Conservation (phyloP, 306 rosid genomes). For the Medicago lupulina region DNA sequence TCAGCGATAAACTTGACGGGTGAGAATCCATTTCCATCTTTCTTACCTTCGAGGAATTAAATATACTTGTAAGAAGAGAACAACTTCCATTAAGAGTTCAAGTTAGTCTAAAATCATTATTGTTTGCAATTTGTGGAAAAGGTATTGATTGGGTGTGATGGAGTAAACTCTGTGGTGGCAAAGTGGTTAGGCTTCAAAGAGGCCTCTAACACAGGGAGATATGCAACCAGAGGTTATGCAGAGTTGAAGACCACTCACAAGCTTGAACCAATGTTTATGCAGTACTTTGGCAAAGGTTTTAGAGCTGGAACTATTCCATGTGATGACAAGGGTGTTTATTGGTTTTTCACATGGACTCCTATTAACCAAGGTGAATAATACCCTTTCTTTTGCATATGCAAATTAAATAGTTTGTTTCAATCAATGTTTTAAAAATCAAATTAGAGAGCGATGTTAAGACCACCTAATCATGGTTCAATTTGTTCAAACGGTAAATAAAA, state of each 20-base stretch:
- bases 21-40: too few relatives aligned
- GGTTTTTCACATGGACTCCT: slow-evolving; percentile 71
- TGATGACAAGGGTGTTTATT: slow-evolving; percentile 52
- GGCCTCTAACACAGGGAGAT: slow-evolving; percentile 54
- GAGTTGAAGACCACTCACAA: slow-evolving; percentile 41
- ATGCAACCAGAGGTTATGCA: slow-evolving; percentile 61
- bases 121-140: slow-evolving; percentile 34
- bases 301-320: slow-evolving; percentile 62
- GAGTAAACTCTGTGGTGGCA: slow-evolving; percentile 80
- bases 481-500: neutral
- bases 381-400: neutral
- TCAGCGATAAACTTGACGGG: too few relatives aligned
- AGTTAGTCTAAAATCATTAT: neutral
- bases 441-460: too few relatives aligned
- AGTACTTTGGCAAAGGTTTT: slow-evolving; percentile 62
- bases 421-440: too few relatives aligned
- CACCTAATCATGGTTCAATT: neutral
- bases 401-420: too few relatives aligned
- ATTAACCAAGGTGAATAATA: slow-evolving; percentile 57
- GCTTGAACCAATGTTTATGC: slow-evolving; percentile 48
- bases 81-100: neutral
- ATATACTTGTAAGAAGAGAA: neutral
- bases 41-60: too few relatives aligned
- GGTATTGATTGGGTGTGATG: slow-evolving; percentile 85
- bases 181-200: slow-evolving; percentile 72